Conservation (phyloP, 1,139 yeast genomes). For the Schizosaccharomyces versatilis region DNA sequence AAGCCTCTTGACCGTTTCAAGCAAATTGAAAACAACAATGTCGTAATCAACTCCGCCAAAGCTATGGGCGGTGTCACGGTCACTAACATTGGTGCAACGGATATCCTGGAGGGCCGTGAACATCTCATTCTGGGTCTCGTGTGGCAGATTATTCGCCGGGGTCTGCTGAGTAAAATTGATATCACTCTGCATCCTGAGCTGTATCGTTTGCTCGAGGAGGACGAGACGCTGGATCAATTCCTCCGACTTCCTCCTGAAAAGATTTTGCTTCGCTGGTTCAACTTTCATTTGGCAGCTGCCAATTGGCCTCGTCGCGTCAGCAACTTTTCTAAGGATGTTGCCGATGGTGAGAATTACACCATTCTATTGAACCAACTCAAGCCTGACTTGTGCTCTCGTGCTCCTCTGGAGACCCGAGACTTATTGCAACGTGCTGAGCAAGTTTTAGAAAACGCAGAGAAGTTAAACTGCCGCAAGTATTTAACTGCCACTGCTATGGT, state of each 20-base stretch:
- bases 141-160: constrained; percentile 96
- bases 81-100: constrained; percentile 92
- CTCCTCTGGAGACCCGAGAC: constrained; percentile 58
- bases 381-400: constrained; percentile 58
- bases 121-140: constrained; percentile 84
- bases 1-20: constrained; percentile 82
- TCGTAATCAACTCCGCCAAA: constrained; percentile 91
- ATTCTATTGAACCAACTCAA: constrained; percentile 69
- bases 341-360: constrained; percentile 90
- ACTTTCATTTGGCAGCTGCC: constrained; percentile 88
- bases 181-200: constrained; percentile 90
- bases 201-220: constrained; percentile 82
- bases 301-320: constrained; percentile 59
- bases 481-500: constrained; percentile 82
- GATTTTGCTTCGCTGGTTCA: constrained; percentile 89
- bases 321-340: constrained; percentile 69
- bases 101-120: constrained; percentile 89
- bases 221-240: constrained; percentile 91
- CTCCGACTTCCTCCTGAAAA: constrained; percentile 94
- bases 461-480: constrained; percentile 77
- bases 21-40: constrained; percentile 90
- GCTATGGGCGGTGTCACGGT: constrained; percentile 89
- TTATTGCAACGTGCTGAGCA: constrained; percentile 66
- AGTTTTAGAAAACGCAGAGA: constrained; percentile 67
- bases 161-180: constrained; percentile 79